Conservation (phyloP, 495 filamentous ascomycete species). For the Aspergillus heteromorphus region DNA sequence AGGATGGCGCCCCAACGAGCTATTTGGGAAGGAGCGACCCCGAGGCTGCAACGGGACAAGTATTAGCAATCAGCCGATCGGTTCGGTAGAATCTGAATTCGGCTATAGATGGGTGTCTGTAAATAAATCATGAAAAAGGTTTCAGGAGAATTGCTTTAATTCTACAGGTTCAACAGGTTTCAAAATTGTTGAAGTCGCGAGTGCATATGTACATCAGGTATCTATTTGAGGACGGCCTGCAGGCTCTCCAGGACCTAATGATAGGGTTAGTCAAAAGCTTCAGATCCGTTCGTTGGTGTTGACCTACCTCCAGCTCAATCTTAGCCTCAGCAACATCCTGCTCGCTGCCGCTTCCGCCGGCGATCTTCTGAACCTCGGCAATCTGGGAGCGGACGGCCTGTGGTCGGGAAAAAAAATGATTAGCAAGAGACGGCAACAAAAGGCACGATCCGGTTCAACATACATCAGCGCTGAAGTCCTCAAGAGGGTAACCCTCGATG, state of each 20-base stretch:
- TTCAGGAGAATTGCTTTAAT: constrained; percentile 38
- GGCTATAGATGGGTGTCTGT: constrained; percentile 7
- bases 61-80: neutral
- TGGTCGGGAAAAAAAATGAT: constrained; percentile 6
- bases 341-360: constrained; percentile 84
- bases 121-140: constrained; percentile 8
- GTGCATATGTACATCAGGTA: constrained; percentile 43
- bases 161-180: constrained; percentile 31
- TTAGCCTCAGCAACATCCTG: constrained; percentile 97
- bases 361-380: constrained; percentile 91
- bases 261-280: constrained; percentile 13
- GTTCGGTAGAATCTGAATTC: neutral
- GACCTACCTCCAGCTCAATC: constrained; percentile 88
- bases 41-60: constrained; percentile 5
- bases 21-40: constrained; percentile 6
- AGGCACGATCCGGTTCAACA: constrained; percentile 10
- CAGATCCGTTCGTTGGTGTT: constrained; percentile 12
- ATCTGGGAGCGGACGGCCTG: constrained; percentile 54
- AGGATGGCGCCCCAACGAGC: neutral
- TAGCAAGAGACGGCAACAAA: neutral
- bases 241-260: constrained; percentile 66
- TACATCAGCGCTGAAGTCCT: constrained; percentile 90
- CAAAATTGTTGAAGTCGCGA: constrained; percentile 23
- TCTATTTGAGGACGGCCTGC: constrained; percentile 70
- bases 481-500: constrained; percentile 86